phyloP scores from a whole-genome alignment of 1,284 basidiomycete genomes.

The Pascua guehoae region DNA sequence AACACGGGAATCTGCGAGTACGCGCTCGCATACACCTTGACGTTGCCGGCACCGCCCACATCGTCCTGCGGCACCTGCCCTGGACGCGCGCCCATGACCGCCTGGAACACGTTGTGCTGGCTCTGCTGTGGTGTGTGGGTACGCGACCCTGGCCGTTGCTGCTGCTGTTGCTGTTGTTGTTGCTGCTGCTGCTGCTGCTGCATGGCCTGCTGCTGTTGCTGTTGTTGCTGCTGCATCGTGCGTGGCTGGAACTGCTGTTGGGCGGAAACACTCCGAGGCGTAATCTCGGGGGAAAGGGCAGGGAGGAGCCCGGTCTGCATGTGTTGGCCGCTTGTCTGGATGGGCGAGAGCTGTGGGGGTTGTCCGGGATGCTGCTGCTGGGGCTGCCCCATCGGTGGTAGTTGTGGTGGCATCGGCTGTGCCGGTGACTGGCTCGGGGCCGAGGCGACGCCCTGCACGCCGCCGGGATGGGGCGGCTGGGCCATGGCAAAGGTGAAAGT shows the following conservation, averaged over 20 bases:
- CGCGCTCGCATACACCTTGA: constrained; percentile 46
- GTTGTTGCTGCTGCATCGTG: not conserved
- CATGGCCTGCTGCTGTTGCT: no score
- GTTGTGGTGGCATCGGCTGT: no score
- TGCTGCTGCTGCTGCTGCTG: constrained; percentile 3
- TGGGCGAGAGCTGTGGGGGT: not conserved
- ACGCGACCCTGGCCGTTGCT: not conserved
- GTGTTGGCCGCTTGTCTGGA: not conserved
- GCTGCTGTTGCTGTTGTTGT: constrained; percentile 1
- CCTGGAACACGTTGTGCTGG: constrained; percentile 37
- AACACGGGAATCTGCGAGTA: constrained; percentile 61
- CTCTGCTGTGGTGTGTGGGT: constrained; percentile 13
- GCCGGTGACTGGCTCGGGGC: no score
- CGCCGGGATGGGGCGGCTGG: no score
- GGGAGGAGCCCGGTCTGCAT: constrained; percentile 7
- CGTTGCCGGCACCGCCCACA: constrained; percentile 23
- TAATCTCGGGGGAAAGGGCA: constrained; percentile 10
- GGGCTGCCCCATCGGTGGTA: not conserved
- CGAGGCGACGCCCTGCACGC: no score
- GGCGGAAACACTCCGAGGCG: not conserved
- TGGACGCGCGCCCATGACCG: constrained; percentile 40
- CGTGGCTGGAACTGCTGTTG: not conserved
- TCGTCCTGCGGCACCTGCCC: constrained; percentile 35
- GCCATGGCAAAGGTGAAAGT: no score
- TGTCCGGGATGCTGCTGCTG: constrained; percentile 1